Evolutionary conservation across 371 early-diverging fungal species (phyloP).

Genomic region (Mucor circinelloides): DNA sequence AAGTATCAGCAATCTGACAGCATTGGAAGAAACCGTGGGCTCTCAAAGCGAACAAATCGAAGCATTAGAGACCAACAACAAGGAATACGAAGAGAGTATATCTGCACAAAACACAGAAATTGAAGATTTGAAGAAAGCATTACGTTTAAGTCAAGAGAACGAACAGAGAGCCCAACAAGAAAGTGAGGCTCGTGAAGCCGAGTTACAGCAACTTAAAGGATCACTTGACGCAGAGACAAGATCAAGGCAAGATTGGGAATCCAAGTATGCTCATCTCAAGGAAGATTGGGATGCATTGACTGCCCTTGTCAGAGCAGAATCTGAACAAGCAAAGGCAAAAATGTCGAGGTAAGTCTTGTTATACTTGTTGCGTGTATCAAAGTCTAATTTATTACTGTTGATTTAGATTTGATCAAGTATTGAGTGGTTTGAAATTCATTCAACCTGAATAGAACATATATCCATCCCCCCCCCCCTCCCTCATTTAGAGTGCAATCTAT

Average conservation of each 20-base stretch:
- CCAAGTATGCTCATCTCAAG: slow-evolving; percentile 25
- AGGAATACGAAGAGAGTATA: neutral
- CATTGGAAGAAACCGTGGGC: neutral
- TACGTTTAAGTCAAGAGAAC: slow-evolving; percentile 5
- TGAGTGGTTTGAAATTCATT: slow-evolving; percentile 14
- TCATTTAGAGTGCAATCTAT: too few relatives aligned
- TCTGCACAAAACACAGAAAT: neutral
- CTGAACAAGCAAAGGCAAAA: slow-evolving; percentile 29
- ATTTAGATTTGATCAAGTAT: slow-evolving; percentile 26
- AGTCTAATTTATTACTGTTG: neutral
- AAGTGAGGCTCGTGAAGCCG: neutral
- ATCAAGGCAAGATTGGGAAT: slow-evolving; percentile 11
- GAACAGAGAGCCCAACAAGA: slow-evolving; percentile 1
- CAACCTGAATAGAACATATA: neutral
- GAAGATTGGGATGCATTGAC: slow-evolving; percentile 29
- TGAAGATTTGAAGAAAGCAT: slow-evolving; percentile 9
- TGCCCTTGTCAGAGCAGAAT: slow-evolving; percentile 24
- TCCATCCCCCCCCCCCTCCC: neutral
- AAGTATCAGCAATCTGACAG: neutral
- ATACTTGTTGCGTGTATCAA: neutral
- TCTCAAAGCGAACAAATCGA: neutral
- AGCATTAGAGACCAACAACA: neutral
- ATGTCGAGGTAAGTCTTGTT: slow-evolving; percentile 20
- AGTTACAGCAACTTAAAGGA: slow-evolving; percentile 7
- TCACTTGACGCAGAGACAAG: slow-evolving; percentile 5